These are phyloP conservation scores for Eucalyptus cladocalyx DNA, from an alignment of 345 rosid species.

Conservation along the genomic window DNA sequence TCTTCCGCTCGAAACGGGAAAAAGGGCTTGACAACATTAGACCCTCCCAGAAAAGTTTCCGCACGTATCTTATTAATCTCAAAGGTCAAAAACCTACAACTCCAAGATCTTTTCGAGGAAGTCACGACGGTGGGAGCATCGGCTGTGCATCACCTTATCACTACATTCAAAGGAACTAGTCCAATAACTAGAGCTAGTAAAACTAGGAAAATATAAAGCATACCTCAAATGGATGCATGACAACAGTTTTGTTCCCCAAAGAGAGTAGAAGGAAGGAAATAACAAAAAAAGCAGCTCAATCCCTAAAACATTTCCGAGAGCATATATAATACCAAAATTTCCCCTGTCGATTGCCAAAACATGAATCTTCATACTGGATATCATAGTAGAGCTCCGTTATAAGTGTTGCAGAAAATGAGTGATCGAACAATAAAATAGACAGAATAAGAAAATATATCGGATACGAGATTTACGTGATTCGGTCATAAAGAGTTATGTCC, in stretches of 20 bases:
- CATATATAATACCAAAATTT: too few relatives aligned
- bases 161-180: background rate
- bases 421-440: too few relatives aligned
- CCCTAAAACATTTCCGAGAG: too few relatives aligned
- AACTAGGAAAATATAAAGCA: background rate
- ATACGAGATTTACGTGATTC: too few relatives aligned
- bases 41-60: background rate
- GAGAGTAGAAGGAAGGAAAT: too few relatives aligned
- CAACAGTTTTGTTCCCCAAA: too few relatives aligned
- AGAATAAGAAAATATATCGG: too few relatives aligned
- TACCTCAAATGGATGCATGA: background rate
- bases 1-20: background rate
- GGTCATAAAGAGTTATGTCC: fast-evolving
- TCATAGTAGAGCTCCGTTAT: background rate
- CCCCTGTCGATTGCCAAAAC: too few relatives aligned
- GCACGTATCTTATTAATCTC: background rate
- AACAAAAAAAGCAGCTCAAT: too few relatives aligned
- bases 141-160: background rate
- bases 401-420: background rate
- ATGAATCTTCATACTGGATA: background rate
- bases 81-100: background rate
- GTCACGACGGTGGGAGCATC: background rate
- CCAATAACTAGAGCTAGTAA: background rate
- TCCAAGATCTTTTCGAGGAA: background rate
- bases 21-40: background rate